Evolutionary conservation across 2,329 filamentous ascomycete species (phyloP), one percentile per base, ranked within the genome.

Genomic region (Exophiala dermatitidis): DNA sequence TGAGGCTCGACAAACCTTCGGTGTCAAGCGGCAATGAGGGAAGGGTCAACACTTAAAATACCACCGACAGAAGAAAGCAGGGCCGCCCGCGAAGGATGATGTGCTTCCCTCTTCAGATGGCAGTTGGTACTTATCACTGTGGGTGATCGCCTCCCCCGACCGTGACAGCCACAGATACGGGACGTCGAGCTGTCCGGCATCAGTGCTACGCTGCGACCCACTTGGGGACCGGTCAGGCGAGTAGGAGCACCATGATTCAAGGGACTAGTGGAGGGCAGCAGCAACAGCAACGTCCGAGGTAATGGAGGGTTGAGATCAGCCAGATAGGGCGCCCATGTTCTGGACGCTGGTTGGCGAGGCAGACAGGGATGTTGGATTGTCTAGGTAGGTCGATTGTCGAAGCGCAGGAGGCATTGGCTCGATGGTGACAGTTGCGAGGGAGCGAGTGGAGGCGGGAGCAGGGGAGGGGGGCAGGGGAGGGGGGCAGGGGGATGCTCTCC

Each of bases 161-260:
- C 19, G 19, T 19, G 19, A 49, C 9, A 31, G 38, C 29, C 43
- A 33, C 38, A 49, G 49, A 48, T 48, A 31, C 44, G 32, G 36
- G 40, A 5, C 34, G 46, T 52, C 34, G 45, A 52, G 40, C 29
- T 32, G 28, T 34, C 12, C 30, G 43, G 19, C 48, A 44, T 36
- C 37, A 54, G 47, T 52, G 48, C 41, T 46, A 55, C 53, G 9
- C 40, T 55, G n/a, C 29, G 53, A 42, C 45, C 53, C 53, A 48
- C 53, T 4, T 10, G 3, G 30, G 48, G 37, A 49, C 5, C n/a
- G 38, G n/a, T 41, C 38, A 43, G 40, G 47, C 38, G 47, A 54
- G 50, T 40, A 43, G 43, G 42, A 3, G 42, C 19, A 43, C 29
- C 5, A 32, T 5, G 8, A 32, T 4, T 3, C 19, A 46, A 41